Conservation (phyloP, 371 early-diverging fungal genomes). For the Mortierella sp. region DNA sequence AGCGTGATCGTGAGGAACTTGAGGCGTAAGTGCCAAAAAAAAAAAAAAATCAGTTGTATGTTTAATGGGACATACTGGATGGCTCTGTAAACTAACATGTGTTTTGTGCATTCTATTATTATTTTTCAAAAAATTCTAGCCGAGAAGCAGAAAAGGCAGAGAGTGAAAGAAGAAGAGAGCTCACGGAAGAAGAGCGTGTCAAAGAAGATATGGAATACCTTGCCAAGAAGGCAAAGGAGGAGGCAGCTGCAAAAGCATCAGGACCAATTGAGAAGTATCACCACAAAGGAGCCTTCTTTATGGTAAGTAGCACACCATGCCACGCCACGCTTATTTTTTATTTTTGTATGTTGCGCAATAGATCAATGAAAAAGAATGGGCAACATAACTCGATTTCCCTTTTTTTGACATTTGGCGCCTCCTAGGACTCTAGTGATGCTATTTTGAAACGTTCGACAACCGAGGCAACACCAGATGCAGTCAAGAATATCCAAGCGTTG, state of each 20-base stretch:
- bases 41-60: too few species aligned
- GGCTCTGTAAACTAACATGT: too few species aligned
- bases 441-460: slow-evolving; percentile 78
- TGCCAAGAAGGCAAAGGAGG: slow-evolving; percentile 66
- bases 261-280: slow-evolving; percentile 85
- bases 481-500: slow-evolving; percentile 71
- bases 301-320: slow-evolving; percentile 56
- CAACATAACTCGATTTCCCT: too few species aligned
- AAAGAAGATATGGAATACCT: slow-evolving; percentile 76
- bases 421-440: slow-evolving; percentile 68
- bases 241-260: slow-evolving; percentile 60
- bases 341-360: too few species aligned
- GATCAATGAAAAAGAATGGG: too few species aligned
- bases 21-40: slow-evolving; percentile 77
- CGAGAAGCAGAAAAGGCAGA: slow-evolving; percentile 84
- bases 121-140: slow-evolving; percentile 45
- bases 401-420: neutral
- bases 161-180: slow-evolving; percentile 80
- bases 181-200: slow-evolving; percentile 87
- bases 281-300: slow-evolving; percentile 91
- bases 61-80: neutral
- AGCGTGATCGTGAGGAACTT: slow-evolving; percentile 86
- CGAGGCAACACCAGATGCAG: slow-evolving; percentile 84
- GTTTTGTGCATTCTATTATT: neutral
- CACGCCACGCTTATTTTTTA: neutral